phyloP scores from a whole-genome alignment of 805 yeast species.

The Candida tibetensis region DNA sequence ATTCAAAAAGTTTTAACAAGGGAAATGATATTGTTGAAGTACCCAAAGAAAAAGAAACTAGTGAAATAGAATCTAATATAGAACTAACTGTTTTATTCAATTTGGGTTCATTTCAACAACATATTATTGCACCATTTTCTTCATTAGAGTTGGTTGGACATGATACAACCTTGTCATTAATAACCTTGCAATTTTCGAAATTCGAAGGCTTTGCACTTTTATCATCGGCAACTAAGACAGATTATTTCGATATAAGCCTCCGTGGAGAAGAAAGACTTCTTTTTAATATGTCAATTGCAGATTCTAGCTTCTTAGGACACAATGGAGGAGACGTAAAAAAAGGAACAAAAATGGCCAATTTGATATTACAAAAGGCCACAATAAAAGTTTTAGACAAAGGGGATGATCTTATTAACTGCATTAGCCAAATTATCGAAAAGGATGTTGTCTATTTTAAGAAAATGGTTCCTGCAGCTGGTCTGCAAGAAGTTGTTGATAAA shows the following conservation, averaged over 20 bases:
- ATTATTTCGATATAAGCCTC: constrained; percentile 5
- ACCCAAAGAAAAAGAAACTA: background rate
- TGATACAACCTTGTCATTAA: background rate
- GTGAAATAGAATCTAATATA: background rate
- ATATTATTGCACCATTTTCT: constrained; percentile 10
- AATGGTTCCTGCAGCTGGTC: background rate
- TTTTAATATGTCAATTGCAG: constrained; percentile 3
- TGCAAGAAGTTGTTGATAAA: background rate
- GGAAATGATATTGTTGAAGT: background rate
- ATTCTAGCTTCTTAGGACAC: constrained; percentile 8
- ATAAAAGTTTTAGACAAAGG: constrained; percentile 9
- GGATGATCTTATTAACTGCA: constrained; percentile 9
- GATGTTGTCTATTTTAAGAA: constrained; percentile 14
- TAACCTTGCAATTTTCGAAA: background rate
- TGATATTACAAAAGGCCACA: constrained; percentile 7
- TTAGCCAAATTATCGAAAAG: constrained; percentile 10
- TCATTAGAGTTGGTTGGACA: constrained; percentile 7
- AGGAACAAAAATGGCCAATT: constrained; percentile 12
- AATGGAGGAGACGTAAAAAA: constrained; percentile 12
- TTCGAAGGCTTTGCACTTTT: constrained; percentile 1
- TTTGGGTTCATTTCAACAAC: constrained; percentile 9
- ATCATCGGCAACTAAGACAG: constrained; percentile 2
- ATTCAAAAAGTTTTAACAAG: constrained; percentile 1
- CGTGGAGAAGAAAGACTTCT: constrained; percentile 8
- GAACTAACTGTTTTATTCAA: constrained; percentile 1